These are phyloP conservation scores for Aspergillus indologenus DNA, from an alignment of 495 filamentous ascomycete genomes.

Conservation along the genomic window DNA sequence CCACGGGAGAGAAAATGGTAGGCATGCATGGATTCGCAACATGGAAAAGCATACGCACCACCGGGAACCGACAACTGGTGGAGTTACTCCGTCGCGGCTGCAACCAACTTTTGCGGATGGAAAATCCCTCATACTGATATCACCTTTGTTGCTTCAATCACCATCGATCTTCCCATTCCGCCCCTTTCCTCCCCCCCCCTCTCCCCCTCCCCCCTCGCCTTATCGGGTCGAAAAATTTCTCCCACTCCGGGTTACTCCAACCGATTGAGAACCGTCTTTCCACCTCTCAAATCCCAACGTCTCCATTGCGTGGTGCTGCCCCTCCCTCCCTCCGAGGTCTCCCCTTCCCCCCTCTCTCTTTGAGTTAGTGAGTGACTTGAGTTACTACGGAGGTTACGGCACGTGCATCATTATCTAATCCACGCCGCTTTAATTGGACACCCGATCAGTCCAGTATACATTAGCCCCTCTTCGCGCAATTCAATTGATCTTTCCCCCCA, in stretches of 20 bases:
- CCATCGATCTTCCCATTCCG: background rate
- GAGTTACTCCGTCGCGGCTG: background rate
- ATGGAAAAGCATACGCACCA: background rate
- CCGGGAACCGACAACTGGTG: background rate
- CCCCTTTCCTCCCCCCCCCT: slow-evolving; percentile 11
- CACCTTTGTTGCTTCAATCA: background rate
- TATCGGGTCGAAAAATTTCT: slow-evolving; percentile 1
- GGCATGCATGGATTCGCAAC: no score
- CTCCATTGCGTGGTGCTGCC: background rate
- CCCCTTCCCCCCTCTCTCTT: no score
- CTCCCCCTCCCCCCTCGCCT: slow-evolving; percentile 9
- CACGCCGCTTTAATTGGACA: slow-evolving; percentile 6
- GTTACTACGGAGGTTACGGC: no score
- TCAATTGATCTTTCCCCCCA: slow-evolving; percentile 8
- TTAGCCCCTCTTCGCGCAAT: no score
- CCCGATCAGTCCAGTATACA: background rate
- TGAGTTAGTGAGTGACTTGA: background rate
- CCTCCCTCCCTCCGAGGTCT: background rate
- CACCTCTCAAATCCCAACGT: background rate
- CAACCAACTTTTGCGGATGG: background rate
- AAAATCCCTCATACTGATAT: slow-evolving; percentile 29
- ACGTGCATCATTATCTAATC: slow-evolving; percentile 3
- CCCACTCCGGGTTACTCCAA: slow-evolving; percentile 9
- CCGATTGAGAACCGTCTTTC: background rate
- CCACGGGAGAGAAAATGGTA: no score